phyloP scores from a whole-genome alignment of 495 filamentous ascomycete genomes.

The Talaromyces liani region DNA sequence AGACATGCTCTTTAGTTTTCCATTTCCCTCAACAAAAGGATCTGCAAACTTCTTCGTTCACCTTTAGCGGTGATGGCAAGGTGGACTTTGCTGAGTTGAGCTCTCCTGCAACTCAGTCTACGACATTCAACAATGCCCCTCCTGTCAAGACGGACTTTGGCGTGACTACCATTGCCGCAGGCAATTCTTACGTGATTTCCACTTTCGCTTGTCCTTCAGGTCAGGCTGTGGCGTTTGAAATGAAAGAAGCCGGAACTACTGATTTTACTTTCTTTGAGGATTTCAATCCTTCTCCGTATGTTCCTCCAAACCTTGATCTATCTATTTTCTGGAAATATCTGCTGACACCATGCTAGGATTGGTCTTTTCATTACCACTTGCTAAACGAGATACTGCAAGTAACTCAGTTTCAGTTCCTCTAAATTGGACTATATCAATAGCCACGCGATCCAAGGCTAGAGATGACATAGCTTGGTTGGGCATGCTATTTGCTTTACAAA shows the following conservation, averaged over 20 bases:
- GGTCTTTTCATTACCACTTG: conserved; percentile 57
- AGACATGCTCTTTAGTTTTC: conserved; percentile 61
- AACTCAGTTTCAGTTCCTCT: neutral
- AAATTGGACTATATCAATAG: neutral
- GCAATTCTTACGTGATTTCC: conserved; percentile 48
- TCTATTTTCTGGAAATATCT: neutral
- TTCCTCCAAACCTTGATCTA: conserved; percentile 4
- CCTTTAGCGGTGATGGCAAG: conserved; percentile 49
- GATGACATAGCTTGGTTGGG: neutral
- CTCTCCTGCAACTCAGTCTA: conserved; percentile 28
- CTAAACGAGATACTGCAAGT: conserved; percentile 21
- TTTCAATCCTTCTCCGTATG: conserved; percentile 48
- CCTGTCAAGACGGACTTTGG: conserved; percentile 38
- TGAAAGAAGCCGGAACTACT: conserved; percentile 44
- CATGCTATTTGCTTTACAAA: neutral
- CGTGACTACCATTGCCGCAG: conserved; percentile 40
- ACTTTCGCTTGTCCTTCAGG: conserved; percentile 51
- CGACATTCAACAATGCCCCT: conserved; percentile 45
- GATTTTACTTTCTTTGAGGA: conserved; percentile 59
- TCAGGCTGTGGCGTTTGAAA: conserved; percentile 39
- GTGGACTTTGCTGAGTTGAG: conserved; percentile 45
- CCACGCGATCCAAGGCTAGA: neutral
- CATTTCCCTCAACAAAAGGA: conserved; percentile 49
- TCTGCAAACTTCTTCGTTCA: conserved; percentile 49
- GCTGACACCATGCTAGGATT: conserved; percentile 32